Evolutionary conservation across 164 flowering plant genomes (phyloP).

Genomic region (Dillenia suffruticosa): DNA sequence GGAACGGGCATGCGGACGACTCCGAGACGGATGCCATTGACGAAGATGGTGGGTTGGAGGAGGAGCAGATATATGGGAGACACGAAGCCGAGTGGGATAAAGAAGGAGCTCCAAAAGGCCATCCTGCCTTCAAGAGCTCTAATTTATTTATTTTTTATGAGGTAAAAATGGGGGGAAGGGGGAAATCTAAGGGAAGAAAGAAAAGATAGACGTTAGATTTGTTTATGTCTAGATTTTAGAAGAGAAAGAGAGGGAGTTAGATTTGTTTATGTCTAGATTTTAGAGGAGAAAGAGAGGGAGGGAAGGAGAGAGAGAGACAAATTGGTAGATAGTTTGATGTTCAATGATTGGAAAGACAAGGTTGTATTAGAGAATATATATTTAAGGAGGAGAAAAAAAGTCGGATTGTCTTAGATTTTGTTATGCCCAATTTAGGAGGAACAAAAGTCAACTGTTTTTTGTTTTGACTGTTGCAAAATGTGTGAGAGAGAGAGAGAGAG

Average conservation of each 20-base stretch:
- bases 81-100: not conserved
- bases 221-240: not conserved
- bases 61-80: constrained; percentile 44
- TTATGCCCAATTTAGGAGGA: too few relatives aligned
- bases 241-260: constrained; percentile 12
- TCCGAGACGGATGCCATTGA: constrained; percentile 23
- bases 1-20: constrained; percentile 17
- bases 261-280: not conserved
- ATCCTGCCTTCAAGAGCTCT: constrained; percentile 33
- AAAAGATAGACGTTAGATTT: constrained; percentile 14
- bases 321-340: too few relatives aligned
- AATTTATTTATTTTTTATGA: too few relatives aligned
- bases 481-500: too few relatives aligned
- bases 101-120: constrained; percentile 38
- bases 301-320: constrained; percentile 1
- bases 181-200: constrained; percentile 5
- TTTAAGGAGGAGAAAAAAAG: constrained; percentile 25
- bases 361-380: not conserved
- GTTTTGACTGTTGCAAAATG: too few relatives aligned
- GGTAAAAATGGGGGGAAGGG: not conserved
- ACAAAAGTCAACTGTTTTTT: too few relatives aligned
- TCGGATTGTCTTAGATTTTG: constrained; percentile 7
- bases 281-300: constrained; percentile 2
- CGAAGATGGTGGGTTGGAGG: constrained; percentile 20
- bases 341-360: too few relatives aligned